Evolutionary conservation across 177 flowering plant species (phyloP).

Genomic region (Vitis hybrid): DNA sequence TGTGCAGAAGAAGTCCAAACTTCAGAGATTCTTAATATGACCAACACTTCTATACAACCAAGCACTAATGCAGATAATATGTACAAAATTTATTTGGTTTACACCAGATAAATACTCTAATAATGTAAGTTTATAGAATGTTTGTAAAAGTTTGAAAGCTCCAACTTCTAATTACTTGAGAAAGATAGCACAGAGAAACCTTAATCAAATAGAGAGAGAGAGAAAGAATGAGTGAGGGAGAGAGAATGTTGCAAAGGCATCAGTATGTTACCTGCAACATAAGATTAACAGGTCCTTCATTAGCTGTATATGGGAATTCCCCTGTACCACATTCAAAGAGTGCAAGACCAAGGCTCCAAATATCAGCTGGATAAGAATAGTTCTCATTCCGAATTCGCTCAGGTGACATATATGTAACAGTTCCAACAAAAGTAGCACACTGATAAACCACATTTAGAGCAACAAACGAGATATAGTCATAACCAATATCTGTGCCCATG

Average conservation of each 20-base stretch:
- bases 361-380: constrained; percentile 97
- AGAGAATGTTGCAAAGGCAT: neutral
- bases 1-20: neutral
- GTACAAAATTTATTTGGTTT: no score
- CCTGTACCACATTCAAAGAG: constrained; percentile 97
- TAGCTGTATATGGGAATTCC: constrained; percentile 93
- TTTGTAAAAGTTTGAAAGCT: no score
- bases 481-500: neutral
- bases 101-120: no score
- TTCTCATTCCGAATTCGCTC: constrained; percentile 90
- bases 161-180: no score
- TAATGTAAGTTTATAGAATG: no score
- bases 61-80: no score
- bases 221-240: no score
- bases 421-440: constrained; percentile 99
- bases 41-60: neutral
- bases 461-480: constrained; percentile 2
- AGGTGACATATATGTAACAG: constrained; percentile 99
- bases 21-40: neutral
- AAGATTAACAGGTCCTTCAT: constrained; percentile 91
- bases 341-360: constrained; percentile 99
- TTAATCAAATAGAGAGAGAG: no score
- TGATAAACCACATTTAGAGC: constrained; percentile 29
- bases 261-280: constrained; percentile 77
- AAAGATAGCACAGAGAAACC: no score